Percentiles rank a stretch among this genome's conserved stretches.
Evolutionary conservation across 78 protist species (phyloP).

Genomic region (Blattamonas nauphoetae): DNA sequence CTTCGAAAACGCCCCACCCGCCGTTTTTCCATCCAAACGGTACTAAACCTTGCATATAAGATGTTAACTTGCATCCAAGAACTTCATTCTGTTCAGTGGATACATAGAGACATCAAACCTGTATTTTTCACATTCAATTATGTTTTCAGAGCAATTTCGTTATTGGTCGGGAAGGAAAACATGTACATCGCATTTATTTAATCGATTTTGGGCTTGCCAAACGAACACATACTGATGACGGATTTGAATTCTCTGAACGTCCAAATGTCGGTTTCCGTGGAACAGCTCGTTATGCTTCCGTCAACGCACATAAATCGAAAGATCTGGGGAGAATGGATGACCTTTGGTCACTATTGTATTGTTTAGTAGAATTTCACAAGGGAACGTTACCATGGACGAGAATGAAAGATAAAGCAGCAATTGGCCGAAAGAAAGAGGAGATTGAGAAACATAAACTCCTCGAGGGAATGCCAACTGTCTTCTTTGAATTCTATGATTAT

Average conservation of each 20-base stretch:
- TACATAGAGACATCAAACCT: neutral
- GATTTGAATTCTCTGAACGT: neutral
- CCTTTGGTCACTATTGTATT: constrained; percentile 8
- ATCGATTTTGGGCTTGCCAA: constrained; percentile 20
- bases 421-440: constrained; percentile 1
- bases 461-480: neutral
- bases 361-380: constrained; percentile 6
- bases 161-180: neutral
- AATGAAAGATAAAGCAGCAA: neutral
- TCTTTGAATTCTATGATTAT: neutral
- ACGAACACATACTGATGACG: constrained; percentile 5
- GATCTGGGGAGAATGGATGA: constrained; percentile 17
- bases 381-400: constrained; percentile 21
- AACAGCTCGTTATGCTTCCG: constrained; percentile 1
- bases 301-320: neutral
- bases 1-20: neutral
- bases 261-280: constrained; percentile 13
- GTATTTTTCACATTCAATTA: neutral
- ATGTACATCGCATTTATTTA: neutral
- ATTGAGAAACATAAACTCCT: neutral
- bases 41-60: neutral
- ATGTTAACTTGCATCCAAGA: neutral
- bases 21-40: neutral
- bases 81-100: neutral
- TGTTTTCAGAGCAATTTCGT: neutral